Conservation (phyloP, 179 eudicot species). For the Spinacia oleracea region DNA sequence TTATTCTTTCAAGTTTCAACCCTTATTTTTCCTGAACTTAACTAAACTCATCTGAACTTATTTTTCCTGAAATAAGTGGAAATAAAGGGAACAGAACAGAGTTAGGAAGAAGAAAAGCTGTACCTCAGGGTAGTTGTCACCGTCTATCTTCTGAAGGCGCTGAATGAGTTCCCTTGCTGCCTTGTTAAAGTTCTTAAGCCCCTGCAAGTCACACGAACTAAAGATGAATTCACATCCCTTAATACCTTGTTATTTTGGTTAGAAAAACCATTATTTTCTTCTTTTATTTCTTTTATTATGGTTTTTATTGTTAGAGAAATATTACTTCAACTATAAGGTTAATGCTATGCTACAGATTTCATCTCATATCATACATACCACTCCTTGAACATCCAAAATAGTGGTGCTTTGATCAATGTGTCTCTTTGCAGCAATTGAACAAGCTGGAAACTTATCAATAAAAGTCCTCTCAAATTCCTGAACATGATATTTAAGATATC, state of each 20-base stretch:
- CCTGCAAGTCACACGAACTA: conserved; percentile 42
- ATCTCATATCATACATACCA: conserved; percentile 57
- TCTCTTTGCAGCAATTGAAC: conserved; percentile 74
- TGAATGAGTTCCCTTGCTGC: conserved; percentile 80
- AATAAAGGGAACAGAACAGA: too few species aligned
- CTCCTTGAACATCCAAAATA: conserved; percentile 91
- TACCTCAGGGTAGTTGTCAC: conserved; percentile 92
- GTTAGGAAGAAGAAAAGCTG: not conserved
- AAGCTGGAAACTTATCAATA: conserved; percentile 64
- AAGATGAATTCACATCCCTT: not conserved
- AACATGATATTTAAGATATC: conserved; percentile 69
- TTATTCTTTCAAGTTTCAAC: too few species aligned
- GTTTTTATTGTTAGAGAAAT: not conserved
- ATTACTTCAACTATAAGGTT: not conserved
- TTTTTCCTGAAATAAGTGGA: too few species aligned
- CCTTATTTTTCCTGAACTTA: too few species aligned
- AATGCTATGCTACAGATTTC: not conserved
- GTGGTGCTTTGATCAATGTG: conserved; percentile 90
- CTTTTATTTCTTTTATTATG: not conserved
- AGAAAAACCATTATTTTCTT: too few species aligned
- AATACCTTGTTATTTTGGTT: not conserved
- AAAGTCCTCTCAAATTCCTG: conserved; percentile 71
- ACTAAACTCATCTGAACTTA: too few species aligned
- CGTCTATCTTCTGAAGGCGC: conserved; percentile 77
- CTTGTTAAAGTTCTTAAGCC: conserved; percentile 79